Base-by-base conservation (phyloP, 306 rosid genomes). In the Cicer yamashitae region DNA sequence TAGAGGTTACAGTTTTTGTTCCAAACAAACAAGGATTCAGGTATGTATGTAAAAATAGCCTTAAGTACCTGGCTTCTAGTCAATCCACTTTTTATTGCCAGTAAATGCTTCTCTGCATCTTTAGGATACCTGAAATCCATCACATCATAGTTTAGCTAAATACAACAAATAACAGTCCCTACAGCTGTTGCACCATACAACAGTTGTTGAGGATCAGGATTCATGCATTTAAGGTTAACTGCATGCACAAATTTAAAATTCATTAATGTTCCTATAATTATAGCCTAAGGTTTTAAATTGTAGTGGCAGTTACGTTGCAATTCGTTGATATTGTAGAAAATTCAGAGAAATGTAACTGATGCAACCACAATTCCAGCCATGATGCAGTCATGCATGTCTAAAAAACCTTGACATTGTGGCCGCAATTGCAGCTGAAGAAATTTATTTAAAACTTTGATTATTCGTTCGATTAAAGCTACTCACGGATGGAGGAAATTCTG, bases 401-500 rank as follows among this genome's bases (percentile, higher is more conserved):
- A 17, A 64, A 17, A 44, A 34, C 10, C 11, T 13, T 37, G 45
- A 65, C 6, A 6, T 10, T 18, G 37, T 41, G 52, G n/a, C n/a
- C 7, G 8, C 34, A 40, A 40, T 40, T 4, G 8, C 48, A 63
- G 17, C 14, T 5, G 30, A 43, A 12, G 48, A 40, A 3, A 12
- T 65, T 64, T 15, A 5, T 4, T 15, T 15, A 39, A 62, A 62
- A 62, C 7, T 63, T 64, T 14, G 70, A 40, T 18, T 25, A 68
- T n/a, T 6, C 18, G 11, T 12, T 48, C 2, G 38, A 44, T 22
- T n/a, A 22, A 0, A 40, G 58, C 17, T 74, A 74, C 96, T 86
- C 75, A 94, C 97, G 99, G 99, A 84, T 91, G 97, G 75, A 94
- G 97, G 79, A 94, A 94, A 82, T 94, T 94, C 70, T 90, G 96